Evolutionary conservation across 164 flowering plant genomes (phyloP).

Genomic region (Platanus orientalis): DNA sequence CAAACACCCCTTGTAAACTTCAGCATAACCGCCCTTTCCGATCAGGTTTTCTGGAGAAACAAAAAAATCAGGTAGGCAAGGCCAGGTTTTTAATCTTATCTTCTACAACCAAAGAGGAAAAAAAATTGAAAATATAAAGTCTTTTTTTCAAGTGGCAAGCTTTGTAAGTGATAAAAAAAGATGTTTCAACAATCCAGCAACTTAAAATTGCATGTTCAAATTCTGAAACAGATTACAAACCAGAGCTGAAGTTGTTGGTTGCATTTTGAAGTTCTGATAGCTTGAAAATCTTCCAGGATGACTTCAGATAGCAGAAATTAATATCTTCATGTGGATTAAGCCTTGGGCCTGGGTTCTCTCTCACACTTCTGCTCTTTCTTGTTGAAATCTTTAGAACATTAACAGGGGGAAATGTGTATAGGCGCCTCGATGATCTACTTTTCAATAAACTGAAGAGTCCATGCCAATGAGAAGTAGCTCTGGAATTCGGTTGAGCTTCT

Average conservation of each 20-base stretch:
- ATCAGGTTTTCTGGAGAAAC: too few relatives aligned
- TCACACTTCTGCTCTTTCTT: slow-evolving; percentile 35
- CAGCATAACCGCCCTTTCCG: too few relatives aligned
- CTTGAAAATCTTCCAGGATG: slow-evolving; percentile 59
- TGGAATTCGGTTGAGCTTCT: slow-evolving; percentile 21
- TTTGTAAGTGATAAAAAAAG: too few relatives aligned
- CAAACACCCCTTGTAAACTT: too few relatives aligned
- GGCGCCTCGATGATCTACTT: slow-evolving; percentile 36
- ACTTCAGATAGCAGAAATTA: slow-evolving; percentile 41
- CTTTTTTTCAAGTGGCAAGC: too few relatives aligned
- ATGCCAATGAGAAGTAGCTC: slow-evolving; percentile 36
- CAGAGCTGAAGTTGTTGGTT: slow-evolving; percentile 65
- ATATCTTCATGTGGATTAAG: slow-evolving; percentile 26
- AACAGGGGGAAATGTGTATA: slow-evolving; percentile 39
- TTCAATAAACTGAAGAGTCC: slow-evolving; percentile 45
- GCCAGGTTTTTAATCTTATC: too few relatives aligned
- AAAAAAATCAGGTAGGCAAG: too few relatives aligned
- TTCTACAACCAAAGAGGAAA: too few relatives aligned
- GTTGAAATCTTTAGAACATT: slow-evolving; percentile 33
- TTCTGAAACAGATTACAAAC: slow-evolving; percentile 28
- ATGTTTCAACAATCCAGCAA: too few relatives aligned
- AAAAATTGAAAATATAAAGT: too few relatives aligned
- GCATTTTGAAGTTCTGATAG: slow-evolving; percentile 64
- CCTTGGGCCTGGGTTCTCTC: slow-evolving; percentile 24
- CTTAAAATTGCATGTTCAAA: slow-evolving; percentile 26